Evolutionary conservation across 805 yeast species (phyloP), one percentile per base, ranked within the genome.

Genomic region (Barnettozyma populi): DNA sequence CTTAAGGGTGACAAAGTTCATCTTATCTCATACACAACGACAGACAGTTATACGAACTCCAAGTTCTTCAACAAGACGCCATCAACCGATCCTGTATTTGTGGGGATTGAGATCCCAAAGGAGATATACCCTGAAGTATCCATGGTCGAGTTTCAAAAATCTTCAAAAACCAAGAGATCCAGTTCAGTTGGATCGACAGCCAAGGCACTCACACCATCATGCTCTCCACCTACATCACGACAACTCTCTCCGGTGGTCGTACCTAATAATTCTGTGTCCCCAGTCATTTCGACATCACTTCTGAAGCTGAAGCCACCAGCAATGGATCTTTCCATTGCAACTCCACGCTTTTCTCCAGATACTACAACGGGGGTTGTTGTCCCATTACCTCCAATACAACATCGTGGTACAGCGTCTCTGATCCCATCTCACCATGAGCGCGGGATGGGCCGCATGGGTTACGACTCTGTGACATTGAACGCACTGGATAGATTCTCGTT

Each of bases 1-100:
- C 68, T 71, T 23, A 75, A 71, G 27, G 75, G 75, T 41, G 74
- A 74, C 41, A 80, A 77, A 49, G 61, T 79, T 23, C 90, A 85
- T 55, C 65, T 84, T 46, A 82, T 85, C 21, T 73, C 84, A 25
- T 84, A 84, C 61, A 66, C 70, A 32, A 61, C 67, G 4, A 53
- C 70, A 2, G 48, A 57, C 8, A 57, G 57, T 50, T 59, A 58
- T 34, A 54, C 59, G 21, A 60, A 60, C 36, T 62, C 61, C 21
- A 64, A 63, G 21, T 51, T 61, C 8, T 27, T 43, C 34, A 61
- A 61, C 20, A 55, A 49, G 36, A 66, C 72, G 24, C 84, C 84
- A 0, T 63, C 75, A 10, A 57, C 60, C n/a, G 82, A 79, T 53
- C 65, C 68, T 4, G 46, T 37, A 1, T 50, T 59, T 24, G 40